These are phyloP conservation scores for Cercophora samala DNA, from an alignment of 495 filamentous ascomycete genomes.

Conservation along the genomic window DNA sequence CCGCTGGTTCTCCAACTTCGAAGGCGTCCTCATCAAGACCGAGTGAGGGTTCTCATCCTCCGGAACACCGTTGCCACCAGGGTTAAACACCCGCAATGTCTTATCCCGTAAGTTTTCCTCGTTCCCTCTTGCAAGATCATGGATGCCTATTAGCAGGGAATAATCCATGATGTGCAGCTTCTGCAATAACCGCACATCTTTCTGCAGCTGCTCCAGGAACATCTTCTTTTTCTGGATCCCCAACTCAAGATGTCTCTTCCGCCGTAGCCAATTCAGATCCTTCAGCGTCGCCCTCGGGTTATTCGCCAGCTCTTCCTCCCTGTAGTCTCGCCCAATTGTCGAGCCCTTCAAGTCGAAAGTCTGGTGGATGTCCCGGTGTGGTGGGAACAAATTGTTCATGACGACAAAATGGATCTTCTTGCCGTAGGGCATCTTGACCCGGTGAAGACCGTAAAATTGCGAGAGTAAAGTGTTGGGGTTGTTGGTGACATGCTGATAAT, in stretches of 20 bases:
- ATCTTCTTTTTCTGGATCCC: conserved; percentile 79
- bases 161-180: conserved; percentile 97
- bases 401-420: conserved; percentile 99
- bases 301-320: conserved; percentile 78
- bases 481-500: conserved; percentile 86
- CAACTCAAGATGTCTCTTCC: conserved; percentile 79
- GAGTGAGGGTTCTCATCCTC: conserved; percentile 51
- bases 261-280: conserved; percentile 92
- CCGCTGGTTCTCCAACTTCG: conserved; percentile 85
- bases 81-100: conserved; percentile 92
- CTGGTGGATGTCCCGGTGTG: conserved; percentile 93
- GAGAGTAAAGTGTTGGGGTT: conserved; percentile 97
- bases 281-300: conserved; percentile 94
- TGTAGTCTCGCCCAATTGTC: conserved; percentile 86
- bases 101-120: conserved; percentile 94
- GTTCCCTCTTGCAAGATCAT: conserved; percentile 84
- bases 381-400: conserved; percentile 99
- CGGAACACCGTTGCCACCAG: conserved; percentile 64
- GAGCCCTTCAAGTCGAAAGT: conserved; percentile 99
- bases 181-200: conserved; percentile 82
- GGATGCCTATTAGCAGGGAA: conserved; percentile 89
- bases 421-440: conserved; percentile 97
- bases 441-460: conserved; percentile 96
- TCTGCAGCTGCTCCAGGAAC: conserved; percentile 84
- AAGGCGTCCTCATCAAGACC: conserved; percentile 83